Percentiles rank a stretch among this genome's conserved stretches.
phyloP scores from a whole-genome alignment of 139 green algal species.

The Gonium pectorale region DNA sequence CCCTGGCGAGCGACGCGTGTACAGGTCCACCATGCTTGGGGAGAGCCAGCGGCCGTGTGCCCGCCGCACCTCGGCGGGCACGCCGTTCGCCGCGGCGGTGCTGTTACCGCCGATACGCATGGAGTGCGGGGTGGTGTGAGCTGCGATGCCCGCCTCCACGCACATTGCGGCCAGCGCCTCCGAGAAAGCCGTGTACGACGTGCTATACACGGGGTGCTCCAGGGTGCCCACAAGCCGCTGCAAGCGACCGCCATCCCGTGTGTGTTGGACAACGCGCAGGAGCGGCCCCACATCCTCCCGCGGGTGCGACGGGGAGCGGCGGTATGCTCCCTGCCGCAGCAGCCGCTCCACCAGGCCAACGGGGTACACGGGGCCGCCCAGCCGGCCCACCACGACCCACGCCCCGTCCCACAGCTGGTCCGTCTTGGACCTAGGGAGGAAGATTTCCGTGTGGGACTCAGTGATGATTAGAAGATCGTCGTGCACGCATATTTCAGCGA shows the following conservation, averaged over 20 bases:
- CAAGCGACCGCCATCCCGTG: not conserved
- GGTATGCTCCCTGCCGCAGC: not conserved
- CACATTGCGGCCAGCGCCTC: not conserved
- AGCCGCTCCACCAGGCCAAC: not conserved
- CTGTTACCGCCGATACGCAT: constrained; percentile 17
- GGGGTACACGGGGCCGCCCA: not conserved
- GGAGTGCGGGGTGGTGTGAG: not conserved
- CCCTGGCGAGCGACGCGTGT: too few relatives aligned
- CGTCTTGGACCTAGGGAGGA: not conserved
- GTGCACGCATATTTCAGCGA: constrained; percentile 15
- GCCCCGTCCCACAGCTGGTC: not conserved
- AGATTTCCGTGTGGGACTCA: not conserved
- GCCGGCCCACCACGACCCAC: not conserved
- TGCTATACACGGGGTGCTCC: not conserved
- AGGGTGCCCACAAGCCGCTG: not conserved
- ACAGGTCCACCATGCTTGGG: not conserved
- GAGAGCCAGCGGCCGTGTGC: constrained; percentile 2
- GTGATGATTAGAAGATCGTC: constrained; percentile 1
- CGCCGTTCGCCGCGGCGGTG: not conserved
- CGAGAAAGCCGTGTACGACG: not conserved
- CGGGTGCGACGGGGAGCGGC: not conserved
- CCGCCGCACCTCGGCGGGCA: not conserved
- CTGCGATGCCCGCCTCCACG: not conserved
- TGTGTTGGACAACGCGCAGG: not conserved
- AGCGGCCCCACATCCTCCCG: constrained; percentile 10